Base-by-base conservation (phyloP, 2,329 filamentous ascomycete species). In the Mycogone perniciosa region DNA sequence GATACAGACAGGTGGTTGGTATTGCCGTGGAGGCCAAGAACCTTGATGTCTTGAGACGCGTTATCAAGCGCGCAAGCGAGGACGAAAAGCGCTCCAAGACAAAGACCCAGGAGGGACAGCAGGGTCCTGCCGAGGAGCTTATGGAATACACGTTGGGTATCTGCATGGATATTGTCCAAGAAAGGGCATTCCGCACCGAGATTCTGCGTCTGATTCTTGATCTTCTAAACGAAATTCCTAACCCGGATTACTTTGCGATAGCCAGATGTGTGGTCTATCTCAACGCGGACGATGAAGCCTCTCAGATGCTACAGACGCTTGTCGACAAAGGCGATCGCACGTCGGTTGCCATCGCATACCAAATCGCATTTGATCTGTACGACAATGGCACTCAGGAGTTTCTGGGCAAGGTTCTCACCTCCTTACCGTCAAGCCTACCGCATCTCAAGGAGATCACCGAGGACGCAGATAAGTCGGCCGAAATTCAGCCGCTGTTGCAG, bases 341-440 rank as follows among this genome's bases (percentile, higher is more conserved):
- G 54, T 90, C 89, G 0, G 81, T 89, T 11, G 88, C 91, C 20
- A 86, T 89, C 45, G 93, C 93, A 13, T 99, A 97, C 68, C 93
- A 99, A 67, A 95, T 99, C 51, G 93, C 92, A 1, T 99, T 99
- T 63, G 93, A 99, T 63, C 78, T 99, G 5, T 97, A 96, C 69
- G 93, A 99, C 71, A 99, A 99, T 64, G 93, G 93, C 59, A 97
- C 93, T 0, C 93, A 99, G 62, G 93, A 97, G 66, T 99, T 99
- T 62, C 71, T 99, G 27, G 84, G 85, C 59, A 96, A 93, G 71
- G 88, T 99, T 41, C 85, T 92, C 63, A 82, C 88, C 52, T 84
- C 88, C 42, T 75, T 97, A 31, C 88, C 90, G 0, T 76, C 79
- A 13, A 69, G 71, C 8, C 72, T 78, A 49, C 47, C 60, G 51